Evolutionary conservation across 1,284 basidiomycete genomes (phyloP), one percentile per base, ranked within the genome.

Genomic region (Polyporus tsugae): DNA sequence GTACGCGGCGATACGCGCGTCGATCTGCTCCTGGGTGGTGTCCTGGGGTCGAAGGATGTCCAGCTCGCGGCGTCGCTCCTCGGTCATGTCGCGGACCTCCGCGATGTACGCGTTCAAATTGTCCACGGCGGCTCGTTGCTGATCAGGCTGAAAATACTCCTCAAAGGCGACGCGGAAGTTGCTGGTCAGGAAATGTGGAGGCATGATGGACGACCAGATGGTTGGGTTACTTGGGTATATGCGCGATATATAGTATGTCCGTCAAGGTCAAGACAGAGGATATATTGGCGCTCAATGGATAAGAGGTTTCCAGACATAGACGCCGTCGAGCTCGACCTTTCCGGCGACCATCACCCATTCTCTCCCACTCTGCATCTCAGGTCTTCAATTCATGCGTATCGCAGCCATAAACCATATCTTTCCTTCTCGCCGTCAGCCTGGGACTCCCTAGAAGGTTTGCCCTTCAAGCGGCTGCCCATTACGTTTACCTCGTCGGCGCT

Each of bases 91-190:
- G 63, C 74, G 70, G 17, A 75, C 69, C 60, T 77, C 72, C 36
- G 71, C 39, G 66, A 78, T 67, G 71, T 75, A 69, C 42, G 60
- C 66, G 53, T 67, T 57, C 17, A 72, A 62, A 6, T 70, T 67
- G 62, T 76, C 71, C 38, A 78, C 63, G 42, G 76, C 72, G 44
- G 64, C 70, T 6, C 70, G 69, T 44, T 74, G 73, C 44, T 72
- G 73, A 3, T 70, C 67, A 1, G 74, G 62, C 19, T 68, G 62
- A 55, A 74, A 70, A 53, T 70, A 70, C 36, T 74, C 74, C 49
- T 74, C 73, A 59, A 73, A 75, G 0, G 71, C 71, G n/a, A 71
- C 67, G 29, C 72, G 75, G 63, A 75, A 76, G 60, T 70, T 70
- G 65, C 70, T 71, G 35, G 72, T 74, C 44, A 76, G 70, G 66